A percentile compares a stretch with the other conserved stretches of the same genome.
These are phyloP conservation scores for Endogone sp. DNA, from an alignment of 192 early-diverging fungal genomes.

Conservation along the genomic window DNA sequence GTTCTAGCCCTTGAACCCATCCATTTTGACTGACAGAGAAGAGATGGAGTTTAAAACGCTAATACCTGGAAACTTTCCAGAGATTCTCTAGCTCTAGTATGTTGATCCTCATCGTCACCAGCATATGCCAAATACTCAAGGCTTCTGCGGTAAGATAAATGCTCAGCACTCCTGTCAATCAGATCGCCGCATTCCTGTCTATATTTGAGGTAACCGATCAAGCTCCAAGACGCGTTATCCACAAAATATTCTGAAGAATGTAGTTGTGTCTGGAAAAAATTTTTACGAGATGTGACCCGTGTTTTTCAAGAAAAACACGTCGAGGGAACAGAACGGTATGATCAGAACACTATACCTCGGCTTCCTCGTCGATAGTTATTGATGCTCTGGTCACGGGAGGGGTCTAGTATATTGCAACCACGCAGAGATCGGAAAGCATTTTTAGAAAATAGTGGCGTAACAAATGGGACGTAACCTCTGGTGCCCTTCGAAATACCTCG, in stretches of 20 bases:
- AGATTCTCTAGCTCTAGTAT: not conserved
- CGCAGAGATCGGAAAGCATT: too few relatives aligned
- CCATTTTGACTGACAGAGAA: not conserved
- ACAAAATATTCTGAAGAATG: not conserved
- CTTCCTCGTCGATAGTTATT: too few relatives aligned
- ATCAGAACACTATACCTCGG: too few relatives aligned
- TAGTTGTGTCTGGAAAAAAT: too few relatives aligned
- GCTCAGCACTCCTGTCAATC: constrained; percentile 1
- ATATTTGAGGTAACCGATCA: constrained; percentile 11
- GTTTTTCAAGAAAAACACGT: too few relatives aligned
- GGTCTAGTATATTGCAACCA: too few relatives aligned
- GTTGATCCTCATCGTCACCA: not conserved
- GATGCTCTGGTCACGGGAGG: too few relatives aligned
- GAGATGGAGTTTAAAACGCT: not conserved
- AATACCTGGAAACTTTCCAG: not conserved
- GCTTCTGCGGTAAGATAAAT: constrained; percentile 3
- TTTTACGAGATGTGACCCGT: too few relatives aligned
- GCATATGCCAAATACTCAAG: constrained; percentile 6
- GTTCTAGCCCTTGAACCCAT: constrained; percentile 21
- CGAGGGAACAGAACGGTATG: too few relatives aligned
- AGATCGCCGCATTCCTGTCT: not conserved
- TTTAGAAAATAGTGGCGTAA: too few relatives aligned
- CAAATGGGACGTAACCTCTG: too few relatives aligned
- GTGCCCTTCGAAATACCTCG: too few relatives aligned
- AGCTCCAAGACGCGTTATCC: constrained; percentile 5